These are phyloP conservation scores for Colletotrichum sp. DNA, from an alignment of 2,329 filamentous ascomycete species.

Conservation along the genomic window DNA sequence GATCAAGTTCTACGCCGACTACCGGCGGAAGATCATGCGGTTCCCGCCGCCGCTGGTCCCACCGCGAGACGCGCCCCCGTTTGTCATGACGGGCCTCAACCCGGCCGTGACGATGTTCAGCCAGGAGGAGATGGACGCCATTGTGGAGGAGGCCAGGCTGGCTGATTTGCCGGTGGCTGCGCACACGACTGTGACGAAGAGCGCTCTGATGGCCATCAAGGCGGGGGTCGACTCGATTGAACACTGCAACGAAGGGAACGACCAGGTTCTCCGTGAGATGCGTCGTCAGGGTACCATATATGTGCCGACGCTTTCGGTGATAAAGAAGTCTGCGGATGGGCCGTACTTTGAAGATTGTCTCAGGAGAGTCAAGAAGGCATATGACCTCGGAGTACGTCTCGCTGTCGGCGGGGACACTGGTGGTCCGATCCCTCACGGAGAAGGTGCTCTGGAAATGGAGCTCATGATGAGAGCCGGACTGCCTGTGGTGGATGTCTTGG, in stretches of 20 bases:
- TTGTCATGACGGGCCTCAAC: constrained; percentile 36
- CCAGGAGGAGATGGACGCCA: constrained; percentile 54
- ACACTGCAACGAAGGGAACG: constrained; percentile 43
- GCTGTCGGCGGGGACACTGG: constrained; percentile 61
- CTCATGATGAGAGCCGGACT: constrained; percentile 58
- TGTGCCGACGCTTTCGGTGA: constrained; percentile 54
- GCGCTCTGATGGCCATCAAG: constrained; percentile 48
- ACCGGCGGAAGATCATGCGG: constrained; percentile 47
- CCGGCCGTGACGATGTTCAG: constrained; percentile 50
- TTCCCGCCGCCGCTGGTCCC: constrained; percentile 36
- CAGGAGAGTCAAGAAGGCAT: constrained; percentile 46
- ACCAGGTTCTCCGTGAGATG: constrained; percentile 50
- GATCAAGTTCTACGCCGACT: constrained; percentile 59
- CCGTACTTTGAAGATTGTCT: constrained; percentile 28
- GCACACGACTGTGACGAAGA: constrained; percentile 46
- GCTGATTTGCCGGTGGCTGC: constrained; percentile 47
- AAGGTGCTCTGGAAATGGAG: constrained; percentile 58
- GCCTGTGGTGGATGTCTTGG: constrained; percentile 52
- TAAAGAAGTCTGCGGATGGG: constrained; percentile 23
- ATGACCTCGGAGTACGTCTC: constrained; percentile 51
- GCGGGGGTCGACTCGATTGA: constrained; percentile 55
- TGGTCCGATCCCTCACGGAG: constrained; percentile 57
- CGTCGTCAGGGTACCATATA: constrained; percentile 49
- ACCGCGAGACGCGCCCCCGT: constrained; percentile 22
- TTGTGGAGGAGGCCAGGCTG: constrained; percentile 50